Evolutionary conservation across 306 rosid genomes (phyloP).

Genomic region (Prunus mongolica): DNA sequence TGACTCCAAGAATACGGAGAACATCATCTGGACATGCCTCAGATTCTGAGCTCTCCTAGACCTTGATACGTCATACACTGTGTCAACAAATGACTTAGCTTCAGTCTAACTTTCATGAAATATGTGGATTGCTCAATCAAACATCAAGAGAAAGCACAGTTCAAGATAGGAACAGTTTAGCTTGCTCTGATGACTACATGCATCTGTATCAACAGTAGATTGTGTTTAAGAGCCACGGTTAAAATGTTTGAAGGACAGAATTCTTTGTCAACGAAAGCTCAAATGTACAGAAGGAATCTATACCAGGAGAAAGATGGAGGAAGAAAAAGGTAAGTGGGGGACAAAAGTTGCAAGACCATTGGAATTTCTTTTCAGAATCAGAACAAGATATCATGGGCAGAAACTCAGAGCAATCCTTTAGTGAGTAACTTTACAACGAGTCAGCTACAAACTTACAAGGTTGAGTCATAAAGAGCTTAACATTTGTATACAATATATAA

Average conservation of each 20-base stretch:
- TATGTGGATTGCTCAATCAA: conserved; percentile 17
- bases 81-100: conserved; percentile 12
- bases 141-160: conserved; percentile 16
- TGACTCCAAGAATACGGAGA: conserved; percentile 62
- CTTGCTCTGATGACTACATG: conserved; percentile 16
- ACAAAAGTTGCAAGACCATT: not conserved
- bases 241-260: conserved; percentile 7
- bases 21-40: conserved; percentile 74
- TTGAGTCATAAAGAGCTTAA: not conserved
- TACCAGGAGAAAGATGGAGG: not conserved
- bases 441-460: not conserved
- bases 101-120: conserved; percentile 17
- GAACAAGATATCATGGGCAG: not conserved
- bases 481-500: not conserved
- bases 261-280: conserved; percentile 9
- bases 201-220: not conserved
- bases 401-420: not conserved
- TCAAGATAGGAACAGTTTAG: conserved; percentile 27
- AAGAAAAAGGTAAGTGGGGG: not conserved
- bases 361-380: not conserved
- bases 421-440: not conserved
- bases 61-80: conserved; percentile 21
- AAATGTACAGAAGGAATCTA: not conserved
- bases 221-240: conserved; percentile 7
- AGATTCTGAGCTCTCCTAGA: conserved; percentile 75